These are phyloP conservation scores for Lasiosphaeria ovina DNA, from an alignment of 495 filamentous ascomycete species.

Conservation along the genomic window DNA sequence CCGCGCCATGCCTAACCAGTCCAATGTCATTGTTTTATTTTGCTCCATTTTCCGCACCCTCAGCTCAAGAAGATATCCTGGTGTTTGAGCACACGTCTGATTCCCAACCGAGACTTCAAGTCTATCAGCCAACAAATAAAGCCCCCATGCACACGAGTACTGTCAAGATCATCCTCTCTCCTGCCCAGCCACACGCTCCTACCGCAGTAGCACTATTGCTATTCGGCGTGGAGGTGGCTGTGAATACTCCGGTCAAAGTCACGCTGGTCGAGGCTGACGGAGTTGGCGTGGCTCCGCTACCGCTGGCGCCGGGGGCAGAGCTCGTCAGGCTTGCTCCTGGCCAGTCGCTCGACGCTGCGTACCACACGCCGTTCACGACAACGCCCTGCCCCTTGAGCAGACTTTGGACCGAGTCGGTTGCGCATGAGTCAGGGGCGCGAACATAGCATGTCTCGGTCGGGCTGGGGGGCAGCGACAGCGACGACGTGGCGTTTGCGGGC, in stretches of 20 bases:
- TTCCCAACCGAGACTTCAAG: too few relatives aligned
- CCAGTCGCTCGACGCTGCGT: constrained; percentile 45
- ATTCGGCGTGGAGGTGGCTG: constrained; percentile 27
- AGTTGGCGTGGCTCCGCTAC: constrained; percentile 27
- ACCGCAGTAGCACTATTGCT: background rate
- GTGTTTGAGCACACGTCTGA: too few relatives aligned
- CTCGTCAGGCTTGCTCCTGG: constrained; percentile 30
- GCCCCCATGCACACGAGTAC: too few relatives aligned
- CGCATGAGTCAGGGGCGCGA: constrained; percentile 54
- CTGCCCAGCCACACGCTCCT: too few relatives aligned
- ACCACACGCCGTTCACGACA: constrained; percentile 53
- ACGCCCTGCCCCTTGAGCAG: constrained; percentile 45
- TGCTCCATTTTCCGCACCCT: too few relatives aligned
- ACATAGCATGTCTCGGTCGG: constrained; percentile 57
- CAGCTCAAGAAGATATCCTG: too few relatives aligned
- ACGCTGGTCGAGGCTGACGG: constrained; percentile 21
- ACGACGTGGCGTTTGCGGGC: constrained; percentile 43
- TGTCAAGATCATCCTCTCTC: too few relatives aligned
- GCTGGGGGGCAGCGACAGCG: constrained; percentile 40
- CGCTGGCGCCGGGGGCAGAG: background rate
- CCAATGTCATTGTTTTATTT: too few relatives aligned
- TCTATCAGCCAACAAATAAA: background rate
- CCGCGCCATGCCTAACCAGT: too few relatives aligned
- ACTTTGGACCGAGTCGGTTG: constrained; percentile 40
- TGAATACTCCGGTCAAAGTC: constrained; percentile 25